Percentiles rank a stretch among this genome's conserved stretches.
Evolutionary conservation across 768 basidiomycete species (phyloP).

Genomic region (Hericium erinaceus): DNA sequence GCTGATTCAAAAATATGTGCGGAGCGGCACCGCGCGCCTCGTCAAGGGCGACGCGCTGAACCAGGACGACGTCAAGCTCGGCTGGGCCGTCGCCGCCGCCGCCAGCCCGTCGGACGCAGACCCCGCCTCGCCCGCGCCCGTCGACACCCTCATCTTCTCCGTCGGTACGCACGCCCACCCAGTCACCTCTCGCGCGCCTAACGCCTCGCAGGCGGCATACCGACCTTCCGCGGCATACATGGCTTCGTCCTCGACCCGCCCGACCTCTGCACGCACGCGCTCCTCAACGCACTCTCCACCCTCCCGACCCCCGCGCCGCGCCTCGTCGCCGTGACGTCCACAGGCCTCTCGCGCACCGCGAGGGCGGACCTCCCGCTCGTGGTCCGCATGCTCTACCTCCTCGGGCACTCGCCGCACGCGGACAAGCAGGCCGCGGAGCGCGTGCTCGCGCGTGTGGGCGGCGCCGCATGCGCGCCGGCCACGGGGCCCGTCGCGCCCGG

Average conservation of each 20-base stretch:
- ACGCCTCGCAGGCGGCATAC: constrained; percentile 32
- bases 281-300: constrained; percentile 48
- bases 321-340: constrained; percentile 45
- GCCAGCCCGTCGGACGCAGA: constrained; percentile 4
- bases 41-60: constrained; percentile 54
- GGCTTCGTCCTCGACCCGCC: constrained; percentile 41
- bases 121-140: constrained; percentile 10
- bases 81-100: constrained; percentile 36
- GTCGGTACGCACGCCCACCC: constrained; percentile 43
- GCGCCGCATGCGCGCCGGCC: constrained; percentile 18
- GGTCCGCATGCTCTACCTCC: constrained; percentile 38
- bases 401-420: constrained; percentile 37
- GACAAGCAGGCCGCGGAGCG: constrained; percentile 59
- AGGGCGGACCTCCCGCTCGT: constrained; percentile 37
- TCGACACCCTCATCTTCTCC: constrained; percentile 53
- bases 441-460: constrained; percentile 29
- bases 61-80: constrained; percentile 38
- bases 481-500: constrained; percentile 23
- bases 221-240: constrained; percentile 35
- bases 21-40: constrained; percentile 41
- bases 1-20: constrained; percentile 41
- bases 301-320: constrained; percentile 33
- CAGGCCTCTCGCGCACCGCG: constrained; percentile 38
- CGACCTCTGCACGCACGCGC: constrained; percentile 48
- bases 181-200: constrained; percentile 21